phyloP scores from a whole-genome alignment of 2,329 filamentous ascomycete genomes.

The Simplicillium aogashimaense region DNA sequence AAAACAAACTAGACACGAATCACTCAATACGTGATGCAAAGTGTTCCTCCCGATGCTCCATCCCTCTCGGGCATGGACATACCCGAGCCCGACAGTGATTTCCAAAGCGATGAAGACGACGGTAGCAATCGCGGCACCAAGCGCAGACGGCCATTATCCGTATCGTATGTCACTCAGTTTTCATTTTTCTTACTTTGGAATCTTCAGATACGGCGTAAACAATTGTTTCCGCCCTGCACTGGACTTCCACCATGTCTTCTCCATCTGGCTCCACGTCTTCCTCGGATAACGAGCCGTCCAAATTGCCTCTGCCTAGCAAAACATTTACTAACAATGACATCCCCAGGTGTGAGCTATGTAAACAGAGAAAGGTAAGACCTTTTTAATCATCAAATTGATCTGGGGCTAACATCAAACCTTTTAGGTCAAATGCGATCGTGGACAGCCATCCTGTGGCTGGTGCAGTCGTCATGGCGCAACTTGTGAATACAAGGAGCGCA shows the following conservation, averaged over 20 bases:
- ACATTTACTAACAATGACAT: constrained; percentile 23
- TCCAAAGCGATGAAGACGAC: constrained; percentile 38
- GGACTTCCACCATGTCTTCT: not conserved
- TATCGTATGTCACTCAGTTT: constrained; percentile 37
- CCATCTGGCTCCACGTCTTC: not conserved
- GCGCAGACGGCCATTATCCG: constrained; percentile 50
- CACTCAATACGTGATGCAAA: not conserved
- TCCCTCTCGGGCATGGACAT: constrained; percentile 16
- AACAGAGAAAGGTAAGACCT: constrained; percentile 62
- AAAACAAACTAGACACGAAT: not conserved
- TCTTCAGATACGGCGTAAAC: not conserved
- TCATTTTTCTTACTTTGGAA: constrained; percentile 9
- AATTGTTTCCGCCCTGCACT: not conserved
- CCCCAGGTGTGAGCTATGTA: constrained; percentile 64
- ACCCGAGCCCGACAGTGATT: constrained; percentile 36
- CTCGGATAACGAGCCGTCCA: not conserved
- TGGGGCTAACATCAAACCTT: not conserved
- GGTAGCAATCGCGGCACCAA: constrained; percentile 37
- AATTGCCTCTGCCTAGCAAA: constrained; percentile 3
- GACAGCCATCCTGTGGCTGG: constrained; percentile 63
- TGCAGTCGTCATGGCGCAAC: constrained; percentile 51
- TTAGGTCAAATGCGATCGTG: constrained; percentile 66
- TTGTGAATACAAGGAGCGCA: constrained; percentile 61
- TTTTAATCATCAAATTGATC: constrained; percentile 3
- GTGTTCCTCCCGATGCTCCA: constrained; percentile 6